Base-by-base conservation (phyloP, 371 early-diverging fungal species). In the Rhizopus arrhizus region DNA sequence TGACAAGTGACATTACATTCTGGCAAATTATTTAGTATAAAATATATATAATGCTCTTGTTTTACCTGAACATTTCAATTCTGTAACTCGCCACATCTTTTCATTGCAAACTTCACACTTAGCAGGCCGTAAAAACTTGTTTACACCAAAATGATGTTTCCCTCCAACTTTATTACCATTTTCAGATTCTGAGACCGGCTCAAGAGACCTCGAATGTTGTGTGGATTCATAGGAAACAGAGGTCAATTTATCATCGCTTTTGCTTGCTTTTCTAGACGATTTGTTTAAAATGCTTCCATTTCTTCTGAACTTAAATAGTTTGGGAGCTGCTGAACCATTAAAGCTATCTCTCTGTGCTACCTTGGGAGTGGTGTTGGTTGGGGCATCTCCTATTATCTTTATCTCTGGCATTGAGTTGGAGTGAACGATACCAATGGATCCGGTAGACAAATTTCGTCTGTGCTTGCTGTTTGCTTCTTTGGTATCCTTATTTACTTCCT, bases 101-200 rank as follows among this genome's bases (percentile, higher is more conserved):
- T 95, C 96, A 47, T 77, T 73, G 61, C 96, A 96, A 33, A 75
- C 74, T 46, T 93, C 93, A 67, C 96, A 95, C 43, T 90, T 90
- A 12, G 83, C 67, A 0, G 93, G 90, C 22, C 87, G 81, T 38
- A 90, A 38, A 57, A 85, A 91, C 22, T 85, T 74, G 35, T 85
- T 77, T 36, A 75, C 75, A 4, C 75, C 64, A 68, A 91, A 89
- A 40, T 69, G 64, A 63, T 93, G 93, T 32, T 78, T 65, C 28
- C 75, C 72, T 3, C 42, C 51, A 3, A 12, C 7, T 36, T 42
- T 59, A 16, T 33, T 54, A 40, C 48, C 64, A 10, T 2, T 13
- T 13, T 58, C 65, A 47, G 57, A 12, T 52, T 54, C 64, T 40
- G 62, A 59, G 61, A 58, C 66, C 62, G 46, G 61, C 59, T 68